Percentiles rank a stretch among this genome's conserved stretches.
phyloP scores from a whole-genome alignment of 1,284 basidiomycete genomes.

The Xerocomus nothofagi region DNA sequence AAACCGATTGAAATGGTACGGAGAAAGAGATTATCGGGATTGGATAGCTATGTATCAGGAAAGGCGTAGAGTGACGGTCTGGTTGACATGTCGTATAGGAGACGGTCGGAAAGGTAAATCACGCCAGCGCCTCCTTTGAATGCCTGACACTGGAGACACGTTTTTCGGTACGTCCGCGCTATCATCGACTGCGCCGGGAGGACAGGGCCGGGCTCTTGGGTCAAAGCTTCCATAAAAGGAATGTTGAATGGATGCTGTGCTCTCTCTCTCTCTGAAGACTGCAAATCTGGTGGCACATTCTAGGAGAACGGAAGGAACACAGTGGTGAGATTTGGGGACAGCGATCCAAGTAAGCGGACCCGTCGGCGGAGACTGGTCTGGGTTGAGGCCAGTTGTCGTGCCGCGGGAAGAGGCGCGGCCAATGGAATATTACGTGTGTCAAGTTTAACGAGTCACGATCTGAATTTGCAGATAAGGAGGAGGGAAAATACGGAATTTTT shows the following conservation, averaged over 20 bases:
- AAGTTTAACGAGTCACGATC: slow-evolving; percentile 35
- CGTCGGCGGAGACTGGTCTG: slow-evolving; percentile 33
- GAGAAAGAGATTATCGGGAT: slow-evolving; percentile 4
- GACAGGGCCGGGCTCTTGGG: slow-evolving; percentile 20
- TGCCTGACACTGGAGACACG: slow-evolving; percentile 2
- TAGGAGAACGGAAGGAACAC: slow-evolving; percentile 15
- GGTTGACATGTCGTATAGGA: neutral
- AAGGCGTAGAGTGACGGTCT: neutral
- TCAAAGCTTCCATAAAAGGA: slow-evolving; percentile 24
- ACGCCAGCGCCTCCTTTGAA: slow-evolving; percentile 14
- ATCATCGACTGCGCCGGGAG: slow-evolving; percentile 13
- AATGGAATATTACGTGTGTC: slow-evolving; percentile 36
- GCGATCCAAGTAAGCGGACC: slow-evolving; percentile 23
- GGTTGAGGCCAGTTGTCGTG: slow-evolving; percentile 13
- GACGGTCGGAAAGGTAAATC: slow-evolving; percentile 28
- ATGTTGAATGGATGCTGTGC: slow-evolving; percentile 27
- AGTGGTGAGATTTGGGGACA: slow-evolving; percentile 2
- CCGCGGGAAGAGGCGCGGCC: slow-evolving; percentile 31
- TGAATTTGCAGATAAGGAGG: slow-evolving; percentile 34
- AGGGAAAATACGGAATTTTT: slow-evolving; percentile 37
- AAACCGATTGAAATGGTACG: slow-evolving; percentile 3
- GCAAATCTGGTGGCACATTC: slow-evolving; percentile 2
- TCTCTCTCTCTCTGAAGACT: neutral
- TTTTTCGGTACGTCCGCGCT: neutral
- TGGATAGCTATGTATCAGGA: slow-evolving; percentile 4